Percentiles rank a stretch among this genome's conserved stretches.
Evolutionary conservation across 2,329 filamentous ascomycete genomes (phyloP).

Genomic region (Aspergillus tubingensis): DNA sequence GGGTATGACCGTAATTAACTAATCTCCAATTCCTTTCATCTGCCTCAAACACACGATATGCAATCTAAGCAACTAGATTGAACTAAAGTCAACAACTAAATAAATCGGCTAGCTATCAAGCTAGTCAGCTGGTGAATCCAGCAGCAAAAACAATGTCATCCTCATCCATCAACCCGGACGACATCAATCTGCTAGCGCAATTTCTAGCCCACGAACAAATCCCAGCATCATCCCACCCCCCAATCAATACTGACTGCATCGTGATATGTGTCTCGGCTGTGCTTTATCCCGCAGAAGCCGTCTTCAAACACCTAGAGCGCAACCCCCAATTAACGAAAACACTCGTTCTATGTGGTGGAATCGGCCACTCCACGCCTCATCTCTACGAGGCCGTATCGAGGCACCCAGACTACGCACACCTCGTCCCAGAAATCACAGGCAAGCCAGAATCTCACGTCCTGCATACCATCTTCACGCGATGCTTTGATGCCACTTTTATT

Average conservation of each 20-base stretch:
- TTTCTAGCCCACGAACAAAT: slow-evolving; percentile 34
- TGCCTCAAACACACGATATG: too few relatives aligned
- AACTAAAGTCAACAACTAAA: too few relatives aligned
- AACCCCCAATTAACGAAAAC: slow-evolving; percentile 34
- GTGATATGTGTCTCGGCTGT: slow-evolving; percentile 46
- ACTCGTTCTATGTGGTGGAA: slow-evolving; percentile 48
- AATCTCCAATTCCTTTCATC: too few relatives aligned
- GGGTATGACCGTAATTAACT: too few relatives aligned
- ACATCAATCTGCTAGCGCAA: slow-evolving; percentile 34
- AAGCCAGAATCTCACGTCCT: slow-evolving; percentile 46
- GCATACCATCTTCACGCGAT: slow-evolving; percentile 35
- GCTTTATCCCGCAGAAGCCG: slow-evolving; percentile 35
- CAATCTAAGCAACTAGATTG: too few relatives aligned
- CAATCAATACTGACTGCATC: slow-evolving; percentile 38
- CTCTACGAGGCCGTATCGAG: slow-evolving; percentile 45
- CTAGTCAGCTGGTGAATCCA: too few relatives aligned
- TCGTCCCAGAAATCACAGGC: slow-evolving; percentile 33
- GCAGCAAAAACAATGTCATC: too few relatives aligned
- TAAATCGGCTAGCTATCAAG: too few relatives aligned
- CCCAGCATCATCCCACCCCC: slow-evolving; percentile 13
- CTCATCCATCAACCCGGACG: slow-evolving; percentile 12
- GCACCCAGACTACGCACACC: slow-evolving; percentile 31
- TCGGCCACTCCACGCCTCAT: slow-evolving; percentile 48
- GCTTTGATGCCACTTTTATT: slow-evolving; percentile 26
- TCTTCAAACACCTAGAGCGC: slow-evolving; percentile 38